Conservation (phyloP, 257 asterid genomes). For the Gynochthodes officinalis region DNA sequence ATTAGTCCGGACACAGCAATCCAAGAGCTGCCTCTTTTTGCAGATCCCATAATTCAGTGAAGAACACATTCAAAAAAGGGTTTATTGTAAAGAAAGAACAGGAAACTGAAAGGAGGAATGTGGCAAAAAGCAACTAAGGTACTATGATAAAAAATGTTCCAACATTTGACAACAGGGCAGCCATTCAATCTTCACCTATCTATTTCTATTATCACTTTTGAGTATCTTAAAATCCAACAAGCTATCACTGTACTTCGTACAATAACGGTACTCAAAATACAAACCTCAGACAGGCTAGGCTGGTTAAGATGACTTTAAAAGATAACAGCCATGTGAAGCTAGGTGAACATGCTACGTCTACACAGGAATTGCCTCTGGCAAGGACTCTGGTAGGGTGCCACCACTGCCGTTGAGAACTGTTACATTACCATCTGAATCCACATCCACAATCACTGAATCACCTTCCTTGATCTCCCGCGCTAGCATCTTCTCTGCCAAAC, state of each 20-base stretch:
- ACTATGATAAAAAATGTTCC: not conserved
- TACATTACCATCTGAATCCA: conserved; percentile 49
- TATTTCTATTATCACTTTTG: conserved; percentile 1
- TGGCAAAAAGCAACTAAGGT: not conserved
- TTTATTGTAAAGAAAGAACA: too few relatives aligned
- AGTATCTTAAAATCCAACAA: not conserved
- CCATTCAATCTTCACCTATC: not conserved
- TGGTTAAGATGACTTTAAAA: not conserved
- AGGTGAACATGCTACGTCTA: conserved; percentile 5
- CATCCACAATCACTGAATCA: conserved; percentile 41
- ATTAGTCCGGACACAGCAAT: too few relatives aligned
- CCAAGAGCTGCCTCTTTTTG: too few relatives aligned
- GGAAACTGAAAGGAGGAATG: too few relatives aligned
- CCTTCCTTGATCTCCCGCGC: conserved; percentile 44
- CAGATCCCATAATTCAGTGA: not conserved
- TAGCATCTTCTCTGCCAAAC: conserved; percentile 51
- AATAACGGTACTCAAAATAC: not conserved
- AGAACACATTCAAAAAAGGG: too few relatives aligned
- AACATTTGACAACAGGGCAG: not conserved
- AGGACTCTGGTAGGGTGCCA: conserved; percentile 33
- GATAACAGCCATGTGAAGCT: not conserved
- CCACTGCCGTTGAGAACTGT: conserved; percentile 40
- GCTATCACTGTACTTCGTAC: conserved; percentile 9
- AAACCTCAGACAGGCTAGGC: conserved; percentile 5
- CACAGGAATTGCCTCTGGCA: conserved; percentile 34